Conservation (phyloP, 352 stramenopile genomes). For the Aphanomyces cochlioides region DNA sequence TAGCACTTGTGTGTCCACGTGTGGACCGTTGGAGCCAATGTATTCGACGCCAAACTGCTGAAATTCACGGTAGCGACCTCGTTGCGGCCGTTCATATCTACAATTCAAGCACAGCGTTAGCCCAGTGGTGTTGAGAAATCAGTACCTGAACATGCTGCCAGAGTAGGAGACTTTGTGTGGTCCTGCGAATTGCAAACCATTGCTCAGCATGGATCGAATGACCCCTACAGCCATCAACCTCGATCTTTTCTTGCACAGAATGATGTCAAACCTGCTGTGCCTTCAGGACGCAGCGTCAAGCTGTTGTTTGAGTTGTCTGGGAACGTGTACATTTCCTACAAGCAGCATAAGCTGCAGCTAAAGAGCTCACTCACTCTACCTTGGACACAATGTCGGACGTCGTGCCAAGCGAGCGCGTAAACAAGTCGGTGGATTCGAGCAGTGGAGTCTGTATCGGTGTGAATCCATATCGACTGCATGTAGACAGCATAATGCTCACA, state of each 20-base stretch:
- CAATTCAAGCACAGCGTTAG: not conserved
- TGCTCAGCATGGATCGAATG: constrained; percentile 71
- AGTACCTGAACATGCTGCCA: constrained; percentile 84
- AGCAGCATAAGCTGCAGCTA: not conserved
- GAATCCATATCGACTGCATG: constrained; percentile 71
- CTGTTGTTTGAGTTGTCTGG: constrained; percentile 83
- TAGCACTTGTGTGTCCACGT: constrained; percentile 82
- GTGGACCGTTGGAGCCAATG: constrained; percentile 67
- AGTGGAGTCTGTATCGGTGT: constrained; percentile 74
- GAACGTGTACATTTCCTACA: constrained; percentile 88
- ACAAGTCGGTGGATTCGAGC: constrained; percentile 86
- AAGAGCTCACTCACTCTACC: constrained; percentile 32
- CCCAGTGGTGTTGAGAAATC: not conserved
- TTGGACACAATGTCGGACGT: constrained; percentile 88
- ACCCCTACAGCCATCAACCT: constrained; percentile 40
- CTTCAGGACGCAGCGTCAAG: constrained; percentile 79
- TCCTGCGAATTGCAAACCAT: constrained; percentile 64
- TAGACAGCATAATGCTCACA: constrained; percentile 49
- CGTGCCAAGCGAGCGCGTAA: constrained; percentile 70
- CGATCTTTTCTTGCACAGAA: not conserved
- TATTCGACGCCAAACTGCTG: constrained; percentile 87
- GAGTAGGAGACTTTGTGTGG: constrained; percentile 81
- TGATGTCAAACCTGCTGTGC: constrained; percentile 51
- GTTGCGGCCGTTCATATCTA: constrained; percentile 84
- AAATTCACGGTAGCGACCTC: constrained; percentile 82